Conservation (phyloP, 495 filamentous ascomycete genomes). For the Pseudoneurospora amorphoporcata region DNA sequence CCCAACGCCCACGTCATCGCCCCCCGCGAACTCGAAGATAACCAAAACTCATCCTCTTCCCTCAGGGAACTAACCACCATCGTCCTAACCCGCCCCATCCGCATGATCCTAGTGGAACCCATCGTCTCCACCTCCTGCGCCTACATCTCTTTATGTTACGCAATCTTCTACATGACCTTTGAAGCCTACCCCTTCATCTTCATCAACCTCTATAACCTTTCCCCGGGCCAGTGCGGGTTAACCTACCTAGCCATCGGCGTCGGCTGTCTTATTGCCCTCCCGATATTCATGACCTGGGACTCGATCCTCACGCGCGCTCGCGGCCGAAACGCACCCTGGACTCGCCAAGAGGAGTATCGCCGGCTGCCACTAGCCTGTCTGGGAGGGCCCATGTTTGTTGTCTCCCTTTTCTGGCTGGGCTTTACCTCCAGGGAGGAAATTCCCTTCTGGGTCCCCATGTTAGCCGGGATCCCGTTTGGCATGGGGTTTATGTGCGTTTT, state of each 20-base stretch:
- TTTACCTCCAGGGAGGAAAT: constrained; percentile 49
- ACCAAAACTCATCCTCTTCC: constrained; percentile 8
- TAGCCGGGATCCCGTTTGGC: constrained; percentile 59
- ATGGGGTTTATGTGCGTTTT: constrained; percentile 46
- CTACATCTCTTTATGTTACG: constrained; percentile 59
- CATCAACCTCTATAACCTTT: constrained; percentile 34
- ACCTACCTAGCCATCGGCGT: constrained; percentile 38
- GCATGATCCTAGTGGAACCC: constrained; percentile 34
- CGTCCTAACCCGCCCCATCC: constrained; percentile 30
- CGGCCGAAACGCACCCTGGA: constrained; percentile 20
- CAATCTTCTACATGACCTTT: constrained; percentile 69
- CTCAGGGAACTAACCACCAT: constrained; percentile 22
- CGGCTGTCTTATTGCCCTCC: constrained; percentile 35
- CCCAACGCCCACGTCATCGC: constrained; percentile 23
- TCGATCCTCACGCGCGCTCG: constrained; percentile 16
- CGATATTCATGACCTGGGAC: constrained; percentile 42
- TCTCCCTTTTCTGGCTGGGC: constrained; percentile 58
- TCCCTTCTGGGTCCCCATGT: constrained; percentile 52
- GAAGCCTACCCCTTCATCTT: constrained; percentile 59
- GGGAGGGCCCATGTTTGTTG: constrained; percentile 51
- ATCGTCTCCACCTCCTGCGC: constrained; percentile 52
- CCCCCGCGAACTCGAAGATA: constrained; percentile 25
- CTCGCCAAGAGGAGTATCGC: constrained; percentile 44
- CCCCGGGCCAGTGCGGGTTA: constrained; percentile 34
- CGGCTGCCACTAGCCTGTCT: constrained; percentile 59